These are phyloP conservation scores for Warburgia ugandensis DNA, from an alignment of 164 flowering plant species.

Conservation along the genomic window DNA sequence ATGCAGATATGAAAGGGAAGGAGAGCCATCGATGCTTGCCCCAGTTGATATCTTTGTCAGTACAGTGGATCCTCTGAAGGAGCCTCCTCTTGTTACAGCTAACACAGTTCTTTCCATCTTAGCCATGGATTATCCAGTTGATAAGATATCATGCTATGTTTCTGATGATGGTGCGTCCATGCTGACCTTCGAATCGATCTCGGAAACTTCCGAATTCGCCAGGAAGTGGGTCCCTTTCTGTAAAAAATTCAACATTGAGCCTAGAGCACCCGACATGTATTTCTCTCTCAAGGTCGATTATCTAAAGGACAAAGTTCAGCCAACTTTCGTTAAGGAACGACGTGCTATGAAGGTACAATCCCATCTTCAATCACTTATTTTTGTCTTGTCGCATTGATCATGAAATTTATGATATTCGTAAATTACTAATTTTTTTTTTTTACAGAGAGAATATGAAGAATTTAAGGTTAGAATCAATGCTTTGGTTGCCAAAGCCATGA, in stretches of 20 bases:
- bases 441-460: constrained; percentile 94
- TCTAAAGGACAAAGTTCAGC: constrained; percentile 93
- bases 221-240: constrained; percentile 97
- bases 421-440: too few species aligned
- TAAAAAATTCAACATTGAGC: constrained; percentile 78
- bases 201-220: constrained; percentile 90
- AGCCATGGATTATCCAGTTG: constrained; percentile 91
- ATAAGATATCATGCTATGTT: constrained; percentile 83
- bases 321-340: constrained; percentile 90
- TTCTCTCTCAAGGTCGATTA: constrained; percentile 78
- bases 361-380: not conserved
- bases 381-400: too few species aligned
- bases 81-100: constrained; percentile 86
- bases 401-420: not conserved
- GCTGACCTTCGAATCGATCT: constrained; percentile 81
- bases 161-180: too few species aligned
- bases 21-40: constrained; percentile 74
- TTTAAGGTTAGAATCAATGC: constrained; percentile 89
- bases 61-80: too few species aligned
- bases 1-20: constrained; percentile 81
- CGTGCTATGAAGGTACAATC: constrained; percentile 80
- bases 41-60: constrained; percentile 84
- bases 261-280: constrained; percentile 93
- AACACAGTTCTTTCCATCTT: constrained; percentile 82
- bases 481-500: constrained; percentile 70